phyloP scores from a whole-genome alignment of 495 filamentous ascomycete genomes.

The Rhypophila decipiens region DNA sequence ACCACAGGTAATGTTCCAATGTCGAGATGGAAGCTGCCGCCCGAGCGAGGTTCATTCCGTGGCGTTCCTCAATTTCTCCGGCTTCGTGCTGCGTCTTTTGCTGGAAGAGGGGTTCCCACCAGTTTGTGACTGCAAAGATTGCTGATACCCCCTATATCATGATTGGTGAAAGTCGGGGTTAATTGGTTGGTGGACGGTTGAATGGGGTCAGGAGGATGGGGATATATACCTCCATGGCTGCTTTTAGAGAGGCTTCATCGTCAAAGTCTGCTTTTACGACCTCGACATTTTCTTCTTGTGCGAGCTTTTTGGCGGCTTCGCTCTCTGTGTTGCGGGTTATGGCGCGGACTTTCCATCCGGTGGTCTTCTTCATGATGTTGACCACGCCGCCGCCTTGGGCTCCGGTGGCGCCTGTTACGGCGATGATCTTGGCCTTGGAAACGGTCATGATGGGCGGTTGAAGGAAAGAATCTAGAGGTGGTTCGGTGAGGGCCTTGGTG shows the following conservation, averaged over 20 bases:
- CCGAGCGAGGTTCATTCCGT: conserved; percentile 4
- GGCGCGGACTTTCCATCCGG: conserved; percentile 14
- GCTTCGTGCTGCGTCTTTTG: neutral
- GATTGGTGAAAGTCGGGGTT: neutral
- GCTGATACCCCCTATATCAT: conserved; percentile 2
- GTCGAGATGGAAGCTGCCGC: neutral
- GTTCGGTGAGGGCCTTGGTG: too few relatives aligned
- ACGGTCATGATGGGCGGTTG: neutral
- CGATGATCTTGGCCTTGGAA: neutral
- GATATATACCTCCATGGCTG: conserved; percentile 7
- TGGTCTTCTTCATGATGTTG: conserved; percentile 7
- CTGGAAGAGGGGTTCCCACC: conserved; percentile 1
- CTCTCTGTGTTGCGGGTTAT: conserved; percentile 12
- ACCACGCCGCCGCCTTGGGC: conserved; percentile 17
- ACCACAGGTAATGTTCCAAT: conserved; percentile 9
- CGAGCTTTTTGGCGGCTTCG: conserved; percentile 9
- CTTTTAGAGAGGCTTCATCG: conserved; percentile 7
- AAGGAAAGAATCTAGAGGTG: too few relatives aligned
- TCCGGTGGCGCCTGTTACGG: conserved; percentile 15
- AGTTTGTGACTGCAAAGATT: conserved; percentile 8
- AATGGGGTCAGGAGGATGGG: neutral
- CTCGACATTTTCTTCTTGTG: conserved; percentile 13
- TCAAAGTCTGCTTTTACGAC: conserved; percentile 18
- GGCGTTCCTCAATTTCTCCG: conserved; percentile 6
- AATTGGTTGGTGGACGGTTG: neutral